Evolutionary conservation across 805 yeast genomes (phyloP).

Genomic region (Saccharomyces kudriavzevii): DNA sequence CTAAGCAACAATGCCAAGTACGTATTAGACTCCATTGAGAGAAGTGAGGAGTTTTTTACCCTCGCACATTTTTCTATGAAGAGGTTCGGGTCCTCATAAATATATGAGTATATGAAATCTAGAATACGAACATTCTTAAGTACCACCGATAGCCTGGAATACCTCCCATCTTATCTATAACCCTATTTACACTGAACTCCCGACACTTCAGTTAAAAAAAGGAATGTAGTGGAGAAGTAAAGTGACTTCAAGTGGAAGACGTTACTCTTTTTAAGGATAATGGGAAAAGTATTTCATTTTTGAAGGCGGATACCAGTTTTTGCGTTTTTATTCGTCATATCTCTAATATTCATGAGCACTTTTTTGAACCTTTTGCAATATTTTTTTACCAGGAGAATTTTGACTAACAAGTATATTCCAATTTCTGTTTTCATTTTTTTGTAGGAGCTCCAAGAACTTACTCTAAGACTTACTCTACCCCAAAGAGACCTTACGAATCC

Average conservation of each 20-base stretch:
- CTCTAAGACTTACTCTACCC: slow-evolving; percentile 99
- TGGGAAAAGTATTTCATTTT: not conserved
- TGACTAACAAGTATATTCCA: slow-evolving; percentile 9
- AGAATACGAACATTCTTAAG: not conserved
- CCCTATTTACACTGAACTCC: slow-evolving; percentile 58
- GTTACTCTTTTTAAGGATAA: not conserved
- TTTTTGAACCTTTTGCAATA: slow-evolving; percentile 9
- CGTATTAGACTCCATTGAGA: slow-evolving; percentile 28
- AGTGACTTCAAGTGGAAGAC: not conserved
- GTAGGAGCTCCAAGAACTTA: slow-evolving; percentile 97
- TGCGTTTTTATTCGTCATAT: not conserved
- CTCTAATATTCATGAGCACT: slow-evolving; percentile 13
- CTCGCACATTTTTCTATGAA: not conserved
- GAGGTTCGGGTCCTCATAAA: slow-evolving; percentile 73
- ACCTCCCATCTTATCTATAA: slow-evolving; percentile 3
- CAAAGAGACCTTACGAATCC: slow-evolving; percentile 98
- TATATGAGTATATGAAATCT: slow-evolving; percentile 3
- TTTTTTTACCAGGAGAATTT: not conserved
- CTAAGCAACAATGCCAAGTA: slow-evolving; percentile 55
- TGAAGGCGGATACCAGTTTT: not conserved
- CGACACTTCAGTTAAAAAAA: slow-evolving; percentile 65
- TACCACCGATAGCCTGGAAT: not conserved
- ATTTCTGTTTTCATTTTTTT: slow-evolving; percentile 2
- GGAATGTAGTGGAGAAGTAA: not conserved
- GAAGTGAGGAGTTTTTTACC: not conserved